Conservation (phyloP, 768 basidiomycete genomes). For the Tricholoma hemisulphureum region DNA sequence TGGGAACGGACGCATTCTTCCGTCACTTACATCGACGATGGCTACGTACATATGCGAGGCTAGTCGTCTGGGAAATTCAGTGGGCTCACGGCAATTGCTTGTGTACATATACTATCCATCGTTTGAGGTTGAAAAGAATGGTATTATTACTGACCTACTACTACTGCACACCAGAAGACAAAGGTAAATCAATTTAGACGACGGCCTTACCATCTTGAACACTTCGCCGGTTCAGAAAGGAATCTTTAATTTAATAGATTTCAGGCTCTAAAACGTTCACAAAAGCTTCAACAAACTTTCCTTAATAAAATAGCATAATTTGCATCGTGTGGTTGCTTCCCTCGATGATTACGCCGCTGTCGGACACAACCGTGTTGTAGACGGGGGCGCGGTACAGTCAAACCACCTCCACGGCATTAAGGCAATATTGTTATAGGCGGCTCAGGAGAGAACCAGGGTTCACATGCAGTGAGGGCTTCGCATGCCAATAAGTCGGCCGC, state of each 20-base stretch:
- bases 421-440: not conserved
- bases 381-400: not conserved
- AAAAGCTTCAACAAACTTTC: not conserved
- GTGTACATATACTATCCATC: too few species aligned
- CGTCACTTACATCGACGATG: too few species aligned
- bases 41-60: too few species aligned
- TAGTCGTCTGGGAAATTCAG: too few species aligned
- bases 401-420: not conserved
- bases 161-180: not conserved
- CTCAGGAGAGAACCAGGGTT: not conserved
- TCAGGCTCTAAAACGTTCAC: not conserved
- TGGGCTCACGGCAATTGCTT: too few species aligned
- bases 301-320: not conserved
- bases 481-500: not conserved
- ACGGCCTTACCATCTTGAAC: not conserved
- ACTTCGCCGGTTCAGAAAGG: not conserved
- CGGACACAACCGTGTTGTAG: not conserved
- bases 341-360: not conserved
- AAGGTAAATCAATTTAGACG: not conserved
- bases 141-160: too few species aligned
- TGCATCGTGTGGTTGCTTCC: not conserved
- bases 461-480: not conserved
- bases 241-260: not conserved
- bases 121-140: too few species aligned
- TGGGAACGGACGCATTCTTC: not conserved